phyloP scores from a whole-genome alignment of 805 yeast species.

The Brettanomyces custersianus region DNA sequence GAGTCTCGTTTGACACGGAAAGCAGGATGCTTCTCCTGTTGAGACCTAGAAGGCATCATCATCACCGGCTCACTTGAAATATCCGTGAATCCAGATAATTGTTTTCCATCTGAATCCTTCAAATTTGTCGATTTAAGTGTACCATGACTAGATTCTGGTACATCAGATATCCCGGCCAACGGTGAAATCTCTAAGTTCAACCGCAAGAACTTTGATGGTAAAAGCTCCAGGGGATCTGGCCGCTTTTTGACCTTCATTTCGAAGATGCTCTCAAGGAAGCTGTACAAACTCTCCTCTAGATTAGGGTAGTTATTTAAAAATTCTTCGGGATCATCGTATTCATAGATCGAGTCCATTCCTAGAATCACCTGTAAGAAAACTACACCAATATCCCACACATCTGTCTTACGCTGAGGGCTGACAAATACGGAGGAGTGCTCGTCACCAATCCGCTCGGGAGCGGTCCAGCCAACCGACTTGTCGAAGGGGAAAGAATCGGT shows the following conservation, averaged over 20 bases:
- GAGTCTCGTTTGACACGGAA: slow-evolving; percentile 20
- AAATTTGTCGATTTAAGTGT: neutral
- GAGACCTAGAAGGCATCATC: slow-evolving; percentile 5
- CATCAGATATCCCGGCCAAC: slow-evolving; percentile 7
- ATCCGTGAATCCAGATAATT: slow-evolving; percentile 14
- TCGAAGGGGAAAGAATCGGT: slow-evolving; percentile 18
- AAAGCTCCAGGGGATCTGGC: slow-evolving; percentile 73
- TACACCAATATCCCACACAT: slow-evolving; percentile 90
- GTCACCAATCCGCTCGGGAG: slow-evolving; percentile 57
- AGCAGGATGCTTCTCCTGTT: neutral
- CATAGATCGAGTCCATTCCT: slow-evolving; percentile 48
- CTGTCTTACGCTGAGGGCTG: slow-evolving; percentile 70
- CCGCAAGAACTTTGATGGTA: slow-evolving; percentile 77
- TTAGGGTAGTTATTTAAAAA: slow-evolving; percentile 34
- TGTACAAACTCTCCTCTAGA: slow-evolving; percentile 49
- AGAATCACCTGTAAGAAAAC: slow-evolving; percentile 56
- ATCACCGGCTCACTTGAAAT: slow-evolving; percentile 13
- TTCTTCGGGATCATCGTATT: slow-evolving; percentile 53
- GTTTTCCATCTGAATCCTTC: slow-evolving; percentile 3
- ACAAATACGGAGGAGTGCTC: slow-evolving; percentile 18
- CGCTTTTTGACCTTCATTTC: slow-evolving; percentile 59
- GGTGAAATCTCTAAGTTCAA: slow-evolving; percentile 44
- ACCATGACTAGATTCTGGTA: neutral
- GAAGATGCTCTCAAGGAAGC: slow-evolving; percentile 59
- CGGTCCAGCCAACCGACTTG: slow-evolving; percentile 49